Evolutionary conservation across 345 rosid genomes (phyloP).

Genomic region (Ceriops tagal): DNA sequence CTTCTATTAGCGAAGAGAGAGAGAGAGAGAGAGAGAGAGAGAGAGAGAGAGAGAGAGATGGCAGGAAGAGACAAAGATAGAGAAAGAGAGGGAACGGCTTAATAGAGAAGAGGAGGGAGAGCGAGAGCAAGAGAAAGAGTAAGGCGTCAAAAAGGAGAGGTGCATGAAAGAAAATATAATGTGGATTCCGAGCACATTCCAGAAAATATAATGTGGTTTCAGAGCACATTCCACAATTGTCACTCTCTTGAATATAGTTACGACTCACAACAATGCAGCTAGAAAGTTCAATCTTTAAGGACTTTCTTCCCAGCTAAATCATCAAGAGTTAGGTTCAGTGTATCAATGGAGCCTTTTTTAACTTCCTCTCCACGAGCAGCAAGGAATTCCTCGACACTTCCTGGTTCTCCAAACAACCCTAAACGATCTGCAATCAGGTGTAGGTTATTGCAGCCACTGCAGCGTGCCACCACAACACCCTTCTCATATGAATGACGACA

Average conservation of each 20-base stretch:
- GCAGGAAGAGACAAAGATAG: too few relatives aligned
- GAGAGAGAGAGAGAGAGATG: too few relatives aligned
- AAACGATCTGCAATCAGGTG: conserved; percentile 83
- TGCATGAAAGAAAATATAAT: too few relatives aligned
- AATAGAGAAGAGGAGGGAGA: too few relatives aligned
- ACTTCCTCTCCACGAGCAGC: conserved; percentile 83
- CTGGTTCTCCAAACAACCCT: conserved; percentile 90
- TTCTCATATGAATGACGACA: conserved; percentile 77
- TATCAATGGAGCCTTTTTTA: conserved; percentile 64
- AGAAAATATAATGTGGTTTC: too few relatives aligned
- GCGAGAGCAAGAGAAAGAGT: too few relatives aligned
- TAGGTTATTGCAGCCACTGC: conserved; percentile 76
- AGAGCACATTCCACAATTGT: neutral
- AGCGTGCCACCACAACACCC: conserved; percentile 80
- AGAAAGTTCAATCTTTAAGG: conserved; percentile 25
- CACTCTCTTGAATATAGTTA: neutral
- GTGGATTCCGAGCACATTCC: neutral
- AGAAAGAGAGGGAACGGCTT: too few relatives aligned
- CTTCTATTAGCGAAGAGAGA: too few relatives aligned
- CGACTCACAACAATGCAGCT: neutral
- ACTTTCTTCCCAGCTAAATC: conserved; percentile 70
- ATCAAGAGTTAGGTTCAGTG: conserved; percentile 70
- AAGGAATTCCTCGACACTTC: conserved; percentile 74
- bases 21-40: too few relatives aligned
- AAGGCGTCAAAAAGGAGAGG: too few relatives aligned